These are phyloP conservation scores for Streptanthus diversifolius DNA, from an alignment of 345 rosid species.

Conservation along the genomic window DNA sequence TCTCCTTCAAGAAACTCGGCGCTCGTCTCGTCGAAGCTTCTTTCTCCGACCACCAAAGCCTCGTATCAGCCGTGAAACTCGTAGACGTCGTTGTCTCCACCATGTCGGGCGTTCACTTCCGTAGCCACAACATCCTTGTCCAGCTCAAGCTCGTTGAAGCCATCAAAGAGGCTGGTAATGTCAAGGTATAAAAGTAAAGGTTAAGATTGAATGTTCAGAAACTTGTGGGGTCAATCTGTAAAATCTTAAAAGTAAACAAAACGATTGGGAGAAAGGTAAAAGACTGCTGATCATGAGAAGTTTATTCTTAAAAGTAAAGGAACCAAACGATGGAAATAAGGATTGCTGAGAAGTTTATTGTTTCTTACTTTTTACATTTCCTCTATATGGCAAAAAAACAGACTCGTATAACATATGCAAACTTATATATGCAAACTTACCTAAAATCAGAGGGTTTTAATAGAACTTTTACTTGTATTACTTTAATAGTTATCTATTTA, in stretches of 20 bases:
- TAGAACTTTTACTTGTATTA: too few relatives aligned
- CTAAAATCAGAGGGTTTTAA: too few relatives aligned
- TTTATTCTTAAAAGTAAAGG: too few relatives aligned
- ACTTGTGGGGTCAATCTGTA: background rate
- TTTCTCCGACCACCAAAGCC: slow-evolving; percentile 48
- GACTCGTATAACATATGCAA: too few relatives aligned
- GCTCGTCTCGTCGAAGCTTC: slow-evolving; percentile 58
- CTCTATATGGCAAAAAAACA: too few relatives aligned
- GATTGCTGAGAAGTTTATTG: too few relatives aligned
- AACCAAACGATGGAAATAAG: too few relatives aligned
- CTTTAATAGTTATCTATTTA: background rate
- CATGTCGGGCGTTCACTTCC: slow-evolving; percentile 74
- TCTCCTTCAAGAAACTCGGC: slow-evolving; percentile 58
- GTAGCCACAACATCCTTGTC: slow-evolving; percentile 67
- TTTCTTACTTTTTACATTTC: too few relatives aligned
- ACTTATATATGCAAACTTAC: too few relatives aligned
- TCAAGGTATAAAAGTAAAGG: slow-evolving; percentile 45
- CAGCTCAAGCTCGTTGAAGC: slow-evolving; percentile 87
- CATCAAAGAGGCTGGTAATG: slow-evolving; percentile 80
- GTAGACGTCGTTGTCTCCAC: slow-evolving; percentile 76
- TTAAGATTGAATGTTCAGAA: background rate
- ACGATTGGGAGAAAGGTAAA: background rate
- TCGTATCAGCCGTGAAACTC: slow-evolving; percentile 49
- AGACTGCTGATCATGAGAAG: background rate
- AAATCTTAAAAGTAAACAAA: background rate